Base-by-base conservation (phyloP, 2,329 filamentous ascomycete genomes). In the Xylariaceae sp. region DNA sequence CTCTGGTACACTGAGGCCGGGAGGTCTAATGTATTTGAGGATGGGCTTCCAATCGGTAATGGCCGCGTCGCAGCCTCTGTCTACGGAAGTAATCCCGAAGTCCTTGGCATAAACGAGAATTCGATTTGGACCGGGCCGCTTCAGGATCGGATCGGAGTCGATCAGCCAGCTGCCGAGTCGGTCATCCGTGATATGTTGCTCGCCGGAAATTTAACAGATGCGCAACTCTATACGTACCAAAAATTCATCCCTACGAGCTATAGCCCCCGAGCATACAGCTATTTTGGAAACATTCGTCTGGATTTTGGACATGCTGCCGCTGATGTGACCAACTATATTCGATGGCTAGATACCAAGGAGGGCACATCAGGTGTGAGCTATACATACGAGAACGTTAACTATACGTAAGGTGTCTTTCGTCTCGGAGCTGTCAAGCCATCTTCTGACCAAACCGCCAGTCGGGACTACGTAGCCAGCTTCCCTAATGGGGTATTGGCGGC, bases 11-110 rank as follows among this genome's bases (percentile, higher is more conserved):
- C n/a, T n/a, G n/a, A n/a, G n/a, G n/a, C n/a, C n/a, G n/a, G n/a
- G n/a, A n/a, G n/a, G n/a, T n/a, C n/a, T n/a, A n/a, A n/a, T n/a
- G n/a, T n/a, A n/a, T n/a, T n/a, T n/a, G n/a, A n/a, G n/a, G n/a
- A n/a, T n/a, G n/a, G n/a, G n/a, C 36, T 48, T 22, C 51, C 51
- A 2, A 53, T 53, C 16, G 51, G 47, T 45, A 48, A 45, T 43
- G 42, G 57, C 44, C 57, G 55, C 17, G 53, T 53, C 34, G 42
- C 45, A 13, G 50, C 50, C 1, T 39, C 41, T 5, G 42, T 53
- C 19, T 53, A 45, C 50, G 50, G 50, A 9, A 48, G 40, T 28
- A 33, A 39, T 12, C 10, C 3, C 6, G 46, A 53, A 33, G 16
- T n/a, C 2, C 6, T 53, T 31, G 36, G 41, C 19, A 28, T 53